Evolutionary conservation across 2,329 filamentous ascomycete genomes (phyloP).

Genomic region (Talaromyces rugulosus): DNA sequence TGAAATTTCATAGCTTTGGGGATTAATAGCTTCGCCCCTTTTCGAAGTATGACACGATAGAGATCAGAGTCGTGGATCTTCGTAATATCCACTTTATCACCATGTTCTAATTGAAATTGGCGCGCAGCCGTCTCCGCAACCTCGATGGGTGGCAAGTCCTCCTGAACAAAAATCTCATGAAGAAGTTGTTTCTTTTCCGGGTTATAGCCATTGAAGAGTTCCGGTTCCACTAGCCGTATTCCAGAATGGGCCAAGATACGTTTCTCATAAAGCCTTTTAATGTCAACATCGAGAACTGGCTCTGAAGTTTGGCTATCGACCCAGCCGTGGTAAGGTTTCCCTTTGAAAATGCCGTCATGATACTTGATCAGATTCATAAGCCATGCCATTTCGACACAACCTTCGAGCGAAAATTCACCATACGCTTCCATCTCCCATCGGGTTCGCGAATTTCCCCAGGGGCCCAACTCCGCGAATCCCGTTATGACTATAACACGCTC

Average conservation of each 20-base stretch:
- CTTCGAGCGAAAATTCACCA: constrained; percentile 93
- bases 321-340: constrained; percentile 91
- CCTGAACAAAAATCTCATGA: constrained; percentile 94
- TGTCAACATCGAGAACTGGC: constrained; percentile 94
- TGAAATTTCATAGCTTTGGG: constrained; percentile 97
- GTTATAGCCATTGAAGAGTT: constrained; percentile 94
- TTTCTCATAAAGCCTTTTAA: constrained; percentile 97
- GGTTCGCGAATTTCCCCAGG: constrained; percentile 97
- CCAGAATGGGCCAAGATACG: constrained; percentile 92
- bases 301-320: constrained; percentile 92
- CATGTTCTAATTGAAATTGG: constrained; percentile 94
- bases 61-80: constrained; percentile 90
- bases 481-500: constrained; percentile 97
- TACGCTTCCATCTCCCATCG: constrained; percentile 99
- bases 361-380: constrained; percentile 99
- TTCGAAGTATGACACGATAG: constrained; percentile 89
- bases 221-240: constrained; percentile 95
- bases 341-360: constrained; percentile 92
- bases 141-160: constrained; percentile 96
- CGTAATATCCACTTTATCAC: constrained; percentile 95
- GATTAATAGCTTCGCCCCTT: constrained; percentile 90
- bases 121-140: constrained; percentile 93
- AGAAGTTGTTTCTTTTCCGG: constrained; percentile 95
- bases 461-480: constrained; percentile 86
- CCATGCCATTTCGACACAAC: constrained; percentile 99